Evolutionary conservation across 305 asterid species (phyloP), one percentile per base, ranked within the genome.

Genomic region (Plantago coronopus): DNA sequence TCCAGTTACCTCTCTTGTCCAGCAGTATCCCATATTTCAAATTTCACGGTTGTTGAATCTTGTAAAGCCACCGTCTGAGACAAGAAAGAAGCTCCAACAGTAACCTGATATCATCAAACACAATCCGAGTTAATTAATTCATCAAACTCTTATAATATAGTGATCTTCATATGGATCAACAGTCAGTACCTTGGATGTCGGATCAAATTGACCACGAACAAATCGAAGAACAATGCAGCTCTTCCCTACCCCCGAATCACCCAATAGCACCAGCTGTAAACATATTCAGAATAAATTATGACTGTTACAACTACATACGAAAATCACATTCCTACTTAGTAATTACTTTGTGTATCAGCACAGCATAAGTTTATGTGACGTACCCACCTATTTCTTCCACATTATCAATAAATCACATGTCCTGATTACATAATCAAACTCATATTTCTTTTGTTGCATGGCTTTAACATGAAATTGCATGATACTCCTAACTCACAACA

Each of bases 11-110:
- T 93, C 76, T 93, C 99, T 77, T 93, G 99, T 21, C 99, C 99
- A 16, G 99, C 99, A 23, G 99, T 93, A 69, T 93, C 99, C 99
- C 99, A 93, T 81, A 93, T 93, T 83, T 93, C 99, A 73, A 87
- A 93, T 73, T 93, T 93, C 47, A 93, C 96, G 0, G 97, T 93
- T 7, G 96, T 87, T 59, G 96, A 89, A 74, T 93, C 99, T 64
- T 87, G 99, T 69, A 93, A 83, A 48, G 94, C 88, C 70, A 84
- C 72, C 34, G 93, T 84, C 76, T 87, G 89, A 45, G 88, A 93
- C 84, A 93, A 76, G 81, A 93, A 93, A 58, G 99, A 89, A 50
- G 99, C 99, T 81, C 99, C 99, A 51, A 93, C 80, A 15, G 99
- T 93, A 23, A 93, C 99, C 99, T 93, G 64, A 67, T 66, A 64